Evolutionary conservation across 169 alveolate species (phyloP), one percentile per base, ranked within the genome.

Genomic region (Plasmodium malariae): DNA sequence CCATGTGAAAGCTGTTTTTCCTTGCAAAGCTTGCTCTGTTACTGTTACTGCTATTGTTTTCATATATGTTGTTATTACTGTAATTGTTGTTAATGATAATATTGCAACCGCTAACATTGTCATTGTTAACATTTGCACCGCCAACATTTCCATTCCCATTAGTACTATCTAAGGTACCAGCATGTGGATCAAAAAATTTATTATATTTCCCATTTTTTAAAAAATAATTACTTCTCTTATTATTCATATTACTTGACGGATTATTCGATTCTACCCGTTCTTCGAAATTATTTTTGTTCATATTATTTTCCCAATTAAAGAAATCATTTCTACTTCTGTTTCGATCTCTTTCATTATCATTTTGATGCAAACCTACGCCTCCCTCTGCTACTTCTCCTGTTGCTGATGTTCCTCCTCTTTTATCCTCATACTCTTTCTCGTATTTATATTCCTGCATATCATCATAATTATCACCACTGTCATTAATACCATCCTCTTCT

Each of bases 241-340:
- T 78, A 34, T 24, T 19, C 19, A 5, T 63, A 34, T 48, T 62
- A n/a, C n/a, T n/a, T 32, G 28, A 5, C 1, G 74, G 45, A 63
- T 60, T 78, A 37, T 78, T 45, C 0, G 76, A 62, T 36, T 78
- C 49, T 0, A 54, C n/a, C 12, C 67, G 45, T 45, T 55, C 89
- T 14, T 43, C 40, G 0, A 78, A 4, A 9, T 48, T 45, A 24
- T 34, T 63, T 17, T 55, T 78, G 59, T 45, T 65, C 32, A 78
- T 14, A 17, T 62, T 28, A 3, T 17, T 54, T n/a, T 78, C 89
- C 3, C 71, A 3, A 36, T 59, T 54, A 62, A 55, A 73, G 34
- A 57, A 55, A 17, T 73, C 87, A 73, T 54, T 73, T 73, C 40
- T 73, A 30, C 19, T 73, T 57, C 32, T 26, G 19, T 62, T 30